These are phyloP conservation scores for Sphaerulina vaccinii DNA, from an alignment of 2,329 filamentous ascomycete species.

Conservation along the genomic window DNA sequence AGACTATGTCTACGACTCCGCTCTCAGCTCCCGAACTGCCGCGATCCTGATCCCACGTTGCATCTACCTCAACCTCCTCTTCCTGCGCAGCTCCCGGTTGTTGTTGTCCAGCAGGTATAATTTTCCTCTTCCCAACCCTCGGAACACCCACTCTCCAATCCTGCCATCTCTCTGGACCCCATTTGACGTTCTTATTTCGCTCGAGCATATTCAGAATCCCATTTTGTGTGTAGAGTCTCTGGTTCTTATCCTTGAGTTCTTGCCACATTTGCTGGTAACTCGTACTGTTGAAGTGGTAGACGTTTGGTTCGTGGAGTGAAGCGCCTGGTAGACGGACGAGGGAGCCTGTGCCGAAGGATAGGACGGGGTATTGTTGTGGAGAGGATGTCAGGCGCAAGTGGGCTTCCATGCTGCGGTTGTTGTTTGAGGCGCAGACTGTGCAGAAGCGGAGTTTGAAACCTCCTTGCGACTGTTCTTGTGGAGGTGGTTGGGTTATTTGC, in stretches of 20 bases:
- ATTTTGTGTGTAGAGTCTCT: constrained; percentile 83
- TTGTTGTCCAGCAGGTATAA: neutral
- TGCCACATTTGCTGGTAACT: constrained; percentile 94
- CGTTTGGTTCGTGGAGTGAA: constrained; percentile 87
- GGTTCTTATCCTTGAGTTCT: constrained; percentile 82
- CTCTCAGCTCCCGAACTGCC: constrained; percentile 80
- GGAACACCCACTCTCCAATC: constrained; percentile 91
- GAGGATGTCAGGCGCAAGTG: constrained; percentile 86
- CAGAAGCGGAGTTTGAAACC: constrained; percentile 92
- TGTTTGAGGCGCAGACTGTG: constrained; percentile 98
- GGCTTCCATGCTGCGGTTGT: constrained; percentile 99
- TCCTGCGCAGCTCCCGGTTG: neutral
- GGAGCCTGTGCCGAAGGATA: constrained; percentile 95
- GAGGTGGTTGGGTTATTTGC: neutral
- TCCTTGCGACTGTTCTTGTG: neutral
- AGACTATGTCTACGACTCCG: constrained; percentile 87
- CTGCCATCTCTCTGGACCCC: constrained; percentile 95
- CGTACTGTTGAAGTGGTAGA: constrained; percentile 96
- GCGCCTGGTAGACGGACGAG: constrained; percentile 91
- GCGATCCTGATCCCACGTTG: constrained; percentile 62
- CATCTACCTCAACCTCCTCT: constrained; percentile 19
- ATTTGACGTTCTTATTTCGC: constrained; percentile 87
- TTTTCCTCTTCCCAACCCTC: constrained; percentile 62
- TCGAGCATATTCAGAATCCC: constrained; percentile 95
- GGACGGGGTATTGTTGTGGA: constrained; percentile 70